Evolutionary conservation across 768 basidiomycete genomes (phyloP).

Genomic region (Leccinellum albellum): DNA sequence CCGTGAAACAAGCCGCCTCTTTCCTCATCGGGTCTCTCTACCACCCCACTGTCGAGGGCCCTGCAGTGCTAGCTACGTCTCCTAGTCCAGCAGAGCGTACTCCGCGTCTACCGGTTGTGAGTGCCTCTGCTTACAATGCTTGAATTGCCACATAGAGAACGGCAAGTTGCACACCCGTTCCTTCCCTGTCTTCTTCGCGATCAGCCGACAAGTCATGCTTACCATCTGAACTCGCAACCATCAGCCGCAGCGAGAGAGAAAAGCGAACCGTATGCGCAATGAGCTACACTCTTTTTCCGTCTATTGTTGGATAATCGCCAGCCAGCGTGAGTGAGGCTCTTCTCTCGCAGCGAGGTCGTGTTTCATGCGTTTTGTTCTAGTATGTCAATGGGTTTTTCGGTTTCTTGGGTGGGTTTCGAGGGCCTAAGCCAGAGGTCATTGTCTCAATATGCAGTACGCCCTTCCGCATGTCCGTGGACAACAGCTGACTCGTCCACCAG

Average conservation of each 20-base stretch:
- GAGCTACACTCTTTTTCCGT: conserved; percentile 8
- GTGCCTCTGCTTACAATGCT: conserved; percentile 22
- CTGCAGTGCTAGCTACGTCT: not conserved
- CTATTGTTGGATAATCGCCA: conserved; percentile 21
- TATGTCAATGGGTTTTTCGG: conserved; percentile 23
- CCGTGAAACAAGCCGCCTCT: conserved; percentile 8
- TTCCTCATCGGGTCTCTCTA: conserved; percentile 8
- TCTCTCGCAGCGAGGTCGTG: not conserved
- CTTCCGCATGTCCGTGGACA: not conserved
- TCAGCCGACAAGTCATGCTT: conserved; percentile 17
- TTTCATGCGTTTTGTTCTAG: conserved; percentile 9
- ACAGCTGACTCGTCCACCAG: conserved; percentile 5
- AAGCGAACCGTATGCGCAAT: conserved; percentile 5
- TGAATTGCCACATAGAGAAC: conserved; percentile 10
- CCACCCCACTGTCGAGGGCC: not conserved
- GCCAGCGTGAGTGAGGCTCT: conserved; percentile 21
- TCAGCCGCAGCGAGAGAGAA: conserved; percentile 19
- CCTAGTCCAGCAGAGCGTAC: conserved; percentile 8
- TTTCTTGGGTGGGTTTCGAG: conserved; percentile 24
- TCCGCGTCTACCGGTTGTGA: conserved; percentile 20
- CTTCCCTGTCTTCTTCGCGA: conserved; percentile 9
- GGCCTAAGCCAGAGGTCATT: conserved; percentile 17
- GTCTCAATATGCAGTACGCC: conserved; percentile 8
- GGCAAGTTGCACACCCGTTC: conserved; percentile 5
- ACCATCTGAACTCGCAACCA: conserved; percentile 18